Evolutionary conservation across 1,139 yeast genomes (phyloP).

Genomic region (Sugiyamaella castrensis): DNA sequence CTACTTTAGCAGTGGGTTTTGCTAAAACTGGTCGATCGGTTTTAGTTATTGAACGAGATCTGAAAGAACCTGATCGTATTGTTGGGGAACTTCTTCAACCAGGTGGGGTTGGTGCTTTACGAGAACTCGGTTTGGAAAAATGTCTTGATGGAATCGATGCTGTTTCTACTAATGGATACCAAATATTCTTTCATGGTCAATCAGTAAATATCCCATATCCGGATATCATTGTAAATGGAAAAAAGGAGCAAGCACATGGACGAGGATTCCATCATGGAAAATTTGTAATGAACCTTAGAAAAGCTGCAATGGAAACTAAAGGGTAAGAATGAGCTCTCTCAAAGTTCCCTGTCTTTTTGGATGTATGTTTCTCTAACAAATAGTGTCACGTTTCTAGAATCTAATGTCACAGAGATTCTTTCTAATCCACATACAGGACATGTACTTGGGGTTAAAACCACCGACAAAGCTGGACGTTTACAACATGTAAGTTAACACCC

Average conservation of each 20-base stretch:
- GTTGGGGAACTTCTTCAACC: conserved; percentile 98
- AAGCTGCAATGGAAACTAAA: conserved; percentile 58
- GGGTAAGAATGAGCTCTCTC: too few species aligned
- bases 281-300: conserved; percentile 72
- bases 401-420: conserved; percentile 67
- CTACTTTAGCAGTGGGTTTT: conserved; percentile 83
- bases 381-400: conserved; percentile 68
- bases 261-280: conserved; percentile 90
- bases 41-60: conserved; percentile 67
- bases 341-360: too few species aligned
- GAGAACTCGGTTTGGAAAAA: conserved; percentile 74
- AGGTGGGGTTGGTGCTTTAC: conserved; percentile 80
- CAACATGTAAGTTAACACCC: conserved; percentile 3
- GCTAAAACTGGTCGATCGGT: conserved; percentile 88
- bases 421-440: conserved; percentile 49
- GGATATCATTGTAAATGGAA: conserved; percentile 17
- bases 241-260: conserved; percentile 51
- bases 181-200: conserved; percentile 62
- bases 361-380: conserved; percentile 26
- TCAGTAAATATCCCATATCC: conserved; percentile 69
- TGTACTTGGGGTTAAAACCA: conserved; percentile 63
- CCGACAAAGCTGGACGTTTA: conserved; percentile 26
- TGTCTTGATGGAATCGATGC: conserved; percentile 84
- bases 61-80: conserved; percentile 89
- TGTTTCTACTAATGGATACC: conserved; percentile 72